A percentile compares a stretch with the other conserved stretches of the same genome.
Conservation (phyloP, 2,329 filamentous ascomycete species). For the Penicillium sp. region DNA sequence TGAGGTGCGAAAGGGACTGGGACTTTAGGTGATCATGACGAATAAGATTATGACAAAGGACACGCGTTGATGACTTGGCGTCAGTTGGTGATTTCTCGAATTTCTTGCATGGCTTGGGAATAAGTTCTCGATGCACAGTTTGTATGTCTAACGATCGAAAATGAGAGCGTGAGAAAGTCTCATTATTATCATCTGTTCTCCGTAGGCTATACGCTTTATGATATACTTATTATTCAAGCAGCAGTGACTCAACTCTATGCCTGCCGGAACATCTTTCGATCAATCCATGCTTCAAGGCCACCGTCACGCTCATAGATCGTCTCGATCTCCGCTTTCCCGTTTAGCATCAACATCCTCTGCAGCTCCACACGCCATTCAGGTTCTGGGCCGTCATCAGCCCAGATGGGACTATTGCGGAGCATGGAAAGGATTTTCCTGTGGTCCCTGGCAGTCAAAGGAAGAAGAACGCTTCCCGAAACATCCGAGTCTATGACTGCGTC, state of each 20-base stretch:
- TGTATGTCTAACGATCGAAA: constrained; percentile 2
- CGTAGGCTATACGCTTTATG: neutral
- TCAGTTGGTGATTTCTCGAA: constrained; percentile 11
- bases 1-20: constrained; percentile 76
- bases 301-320: constrained; percentile 47
- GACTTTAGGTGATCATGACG: constrained; percentile 53
- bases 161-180: neutral
- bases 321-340: constrained; percentile 64
- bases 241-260: neutral
- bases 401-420: constrained; percentile 48
- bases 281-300: constrained; percentile 47
- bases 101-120: constrained; percentile 14
- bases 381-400: constrained; percentile 46
- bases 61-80: constrained; percentile 25
- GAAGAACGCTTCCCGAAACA: constrained; percentile 28
- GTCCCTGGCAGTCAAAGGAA: constrained; percentile 55
- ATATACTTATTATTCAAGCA: neutral
- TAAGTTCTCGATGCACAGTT: constrained; percentile 9
- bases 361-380: constrained; percentile 52
- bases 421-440: constrained; percentile 56
- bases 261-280: constrained; percentile 33
- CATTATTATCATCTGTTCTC: neutral
- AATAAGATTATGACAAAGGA: neutral
- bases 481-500: constrained; percentile 36
- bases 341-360: constrained; percentile 62